Evolutionary conservation across 108 stramenopile species (phyloP), one percentile per base, ranked within the genome.

Genomic region (Skeletonema costatum): DNA sequence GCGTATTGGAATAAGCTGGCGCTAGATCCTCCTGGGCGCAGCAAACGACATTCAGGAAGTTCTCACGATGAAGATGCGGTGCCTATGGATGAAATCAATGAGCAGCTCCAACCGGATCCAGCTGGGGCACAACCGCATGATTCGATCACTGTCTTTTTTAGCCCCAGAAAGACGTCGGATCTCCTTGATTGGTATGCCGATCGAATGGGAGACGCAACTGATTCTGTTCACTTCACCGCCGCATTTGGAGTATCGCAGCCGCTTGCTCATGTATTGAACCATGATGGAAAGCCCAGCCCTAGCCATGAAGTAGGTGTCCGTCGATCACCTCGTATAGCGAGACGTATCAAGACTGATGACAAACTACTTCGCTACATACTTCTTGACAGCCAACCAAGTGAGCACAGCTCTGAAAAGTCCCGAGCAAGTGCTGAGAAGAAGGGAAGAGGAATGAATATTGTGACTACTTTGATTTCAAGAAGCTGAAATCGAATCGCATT

Each of bases 171-270:
- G 25, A 62, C 81, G 8, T 61, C 65, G n/a, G 50, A 33, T 42
- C 75, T 82, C 66, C 66, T 82, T 32, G 35, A 76, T 53, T 82
- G 68, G 65, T 82, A 82, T 39, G 81, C 81, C 31, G 71, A 82
- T 51, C 60, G 65, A 19, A 67, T 82, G 66, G 42, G 65, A 48
- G 71, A 60, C 14, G 81, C 81, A 51, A 42, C 19, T 9, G 16
- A 4, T 11, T 74, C 56, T 33, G 75, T 76, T 31, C 75, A 75
- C 42, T 68, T 72, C 39, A 82, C 81, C 9, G 74, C 74, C 6
- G 69, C 81, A n/a, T 82, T 82, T 42, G 74, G 81, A 19, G 65
- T 82, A 4, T 75, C 74, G 10, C 71, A 76, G 51, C 60, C 70
- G 16, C 46, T 82, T 56, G 81, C 70, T 17, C 36, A 71, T 5